phyloP scores from a whole-genome alignment of 2,329 filamentous ascomycete species.

The Neoascochyta sp. region DNA sequence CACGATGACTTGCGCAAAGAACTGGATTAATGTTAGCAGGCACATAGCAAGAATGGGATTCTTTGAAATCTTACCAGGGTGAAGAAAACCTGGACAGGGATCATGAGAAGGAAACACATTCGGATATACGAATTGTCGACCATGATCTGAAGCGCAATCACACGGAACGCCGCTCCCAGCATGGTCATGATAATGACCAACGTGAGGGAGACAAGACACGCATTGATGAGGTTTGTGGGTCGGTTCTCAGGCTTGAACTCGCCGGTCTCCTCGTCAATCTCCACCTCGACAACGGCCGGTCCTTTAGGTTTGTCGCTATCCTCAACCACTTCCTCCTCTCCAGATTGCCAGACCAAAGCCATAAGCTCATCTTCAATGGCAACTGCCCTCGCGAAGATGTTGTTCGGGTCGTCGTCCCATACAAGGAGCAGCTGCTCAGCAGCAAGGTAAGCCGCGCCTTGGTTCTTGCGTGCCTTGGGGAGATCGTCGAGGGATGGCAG shows the following conservation, averaged over 20 bases:
- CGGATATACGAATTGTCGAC: slow-evolving; percentile 62
- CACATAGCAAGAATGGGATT: too few relatives aligned
- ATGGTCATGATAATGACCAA: slow-evolving; percentile 62
- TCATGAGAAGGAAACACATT: slow-evolving; percentile 61
- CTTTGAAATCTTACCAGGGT: slow-evolving; percentile 61
- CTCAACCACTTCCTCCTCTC: slow-evolving; percentile 52
- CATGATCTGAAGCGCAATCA: slow-evolving; percentile 64
- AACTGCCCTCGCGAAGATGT: slow-evolving; percentile 64
- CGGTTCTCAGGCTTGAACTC: slow-evolving; percentile 62
- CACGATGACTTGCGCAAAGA: slow-evolving; percentile 75
- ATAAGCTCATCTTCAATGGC: slow-evolving; percentile 72
- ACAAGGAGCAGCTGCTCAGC: slow-evolving; percentile 68
- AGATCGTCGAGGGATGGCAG: slow-evolving; percentile 69
- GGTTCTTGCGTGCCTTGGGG: slow-evolving; percentile 67
- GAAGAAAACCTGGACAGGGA: slow-evolving; percentile 74
- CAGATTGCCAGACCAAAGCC: slow-evolving; percentile 69
- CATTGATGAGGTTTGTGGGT: slow-evolving; percentile 66
- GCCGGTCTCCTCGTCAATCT: slow-evolving; percentile 70
- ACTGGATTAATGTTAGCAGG: slow-evolving; percentile 41
- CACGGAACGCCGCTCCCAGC: slow-evolving; percentile 66
- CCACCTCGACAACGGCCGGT: slow-evolving; percentile 47
- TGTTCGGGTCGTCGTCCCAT: slow-evolving; percentile 73
- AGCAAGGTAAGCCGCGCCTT: slow-evolving; percentile 74
- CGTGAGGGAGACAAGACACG: slow-evolving; percentile 63
- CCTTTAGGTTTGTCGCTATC: slow-evolving; percentile 50